These are phyloP conservation scores for Ricinus communis DNA, from an alignment of 345 rosid species.

Conservation along the genomic window DNA sequence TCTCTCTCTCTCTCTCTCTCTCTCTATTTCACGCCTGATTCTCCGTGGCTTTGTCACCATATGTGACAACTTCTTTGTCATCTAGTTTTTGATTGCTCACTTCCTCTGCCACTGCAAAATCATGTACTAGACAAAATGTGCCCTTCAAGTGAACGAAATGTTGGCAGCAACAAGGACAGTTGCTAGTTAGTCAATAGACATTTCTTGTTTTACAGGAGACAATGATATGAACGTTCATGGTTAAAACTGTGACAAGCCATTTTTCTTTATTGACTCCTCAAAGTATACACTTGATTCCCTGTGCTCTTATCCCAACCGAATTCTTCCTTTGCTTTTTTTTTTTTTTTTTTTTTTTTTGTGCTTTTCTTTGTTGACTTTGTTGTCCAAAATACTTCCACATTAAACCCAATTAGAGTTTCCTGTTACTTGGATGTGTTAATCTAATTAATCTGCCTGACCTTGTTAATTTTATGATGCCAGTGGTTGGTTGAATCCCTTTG, in stretches of 20 bases:
- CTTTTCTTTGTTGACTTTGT: constrained; percentile 4
- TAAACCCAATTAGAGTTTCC: background rate
- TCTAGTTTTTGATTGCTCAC: constrained; percentile 20
- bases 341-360: background rate
- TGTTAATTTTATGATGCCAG: constrained; percentile 5
- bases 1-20: constrained; percentile 22
- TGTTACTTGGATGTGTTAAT: constrained; percentile 10
- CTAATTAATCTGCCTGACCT: constrained; percentile 7
- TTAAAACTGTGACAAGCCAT: background rate
- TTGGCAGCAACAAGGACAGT: constrained; percentile 22
- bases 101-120: constrained; percentile 20
- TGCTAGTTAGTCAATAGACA: constrained; percentile 5
- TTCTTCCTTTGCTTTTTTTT: background rate
- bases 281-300: constrained; percentile 2
- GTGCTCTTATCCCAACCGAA: too few relatives aligned
- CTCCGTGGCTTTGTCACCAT: constrained; percentile 62
- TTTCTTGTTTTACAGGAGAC: constrained; percentile 29
- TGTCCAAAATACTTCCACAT: background rate
- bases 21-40: constrained; percentile 46
- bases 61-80: constrained; percentile 27
- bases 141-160: constrained; percentile 17
- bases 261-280: constrained; percentile 2
- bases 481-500: background rate
- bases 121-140: constrained; percentile 30
- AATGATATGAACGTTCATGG: constrained; percentile 19